phyloP scores from a whole-genome alignment of 176 grass and related monocot genomes.

The Avena eriantha region DNA sequence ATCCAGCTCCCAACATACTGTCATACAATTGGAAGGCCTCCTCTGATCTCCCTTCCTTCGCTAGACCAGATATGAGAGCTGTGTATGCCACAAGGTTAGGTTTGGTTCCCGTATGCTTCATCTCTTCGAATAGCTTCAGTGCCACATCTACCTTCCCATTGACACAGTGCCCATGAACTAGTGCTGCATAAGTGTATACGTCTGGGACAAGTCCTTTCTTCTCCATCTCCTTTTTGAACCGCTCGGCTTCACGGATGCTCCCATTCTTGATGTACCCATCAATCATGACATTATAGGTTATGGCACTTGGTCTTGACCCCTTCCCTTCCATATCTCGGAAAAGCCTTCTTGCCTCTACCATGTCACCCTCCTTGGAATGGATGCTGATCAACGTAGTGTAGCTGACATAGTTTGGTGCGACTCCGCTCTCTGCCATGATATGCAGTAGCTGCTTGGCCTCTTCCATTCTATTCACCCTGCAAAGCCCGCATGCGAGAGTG shows the following conservation, averaged over 20 bases:
- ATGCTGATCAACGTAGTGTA: constrained; percentile 81
- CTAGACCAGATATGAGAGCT: constrained; percentile 74
- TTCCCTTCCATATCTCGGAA: constrained; percentile 68
- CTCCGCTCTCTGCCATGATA: constrained; percentile 71
- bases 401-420: constrained; percentile 55
- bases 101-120: constrained; percentile 60
- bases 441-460: constrained; percentile 79
- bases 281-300: constrained; percentile 89
- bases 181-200: constrained; percentile 74
- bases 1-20: constrained; percentile 70
- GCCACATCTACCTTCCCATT: constrained; percentile 77
- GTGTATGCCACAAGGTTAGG: constrained; percentile 79
- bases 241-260: constrained; percentile 74
- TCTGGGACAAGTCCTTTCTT: constrained; percentile 81
- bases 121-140: constrained; percentile 69
- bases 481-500: constrained; percentile 68
- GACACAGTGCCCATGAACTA: constrained; percentile 82
- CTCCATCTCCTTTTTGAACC: constrained; percentile 86
- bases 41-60: constrained; percentile 78
- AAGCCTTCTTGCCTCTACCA: constrained; percentile 80
- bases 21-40: constrained; percentile 82
- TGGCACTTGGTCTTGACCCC: constrained; percentile 48
- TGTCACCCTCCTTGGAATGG: constrained; percentile 82
- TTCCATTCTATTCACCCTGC: constrained; percentile 53
- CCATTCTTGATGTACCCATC: constrained; percentile 83